Percentiles rank a stretch among this genome's conserved stretches.
Evolutionary conservation across 2,329 filamentous ascomycete genomes (phyloP).

Genomic region (Alternaria brassicae): DNA sequence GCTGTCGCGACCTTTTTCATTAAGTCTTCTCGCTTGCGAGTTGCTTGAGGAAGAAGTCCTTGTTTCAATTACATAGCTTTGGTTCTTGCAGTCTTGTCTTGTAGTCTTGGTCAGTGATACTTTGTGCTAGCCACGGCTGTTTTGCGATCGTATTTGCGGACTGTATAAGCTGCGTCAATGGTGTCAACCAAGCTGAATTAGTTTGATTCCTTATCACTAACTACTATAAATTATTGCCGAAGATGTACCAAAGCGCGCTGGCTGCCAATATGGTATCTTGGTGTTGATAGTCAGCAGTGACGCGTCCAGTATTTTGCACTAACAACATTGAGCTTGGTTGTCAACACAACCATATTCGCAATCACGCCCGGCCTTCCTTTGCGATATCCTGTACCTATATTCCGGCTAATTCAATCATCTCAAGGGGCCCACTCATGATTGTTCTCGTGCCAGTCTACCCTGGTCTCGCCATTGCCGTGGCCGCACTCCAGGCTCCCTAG

Average conservation of each 20-base stretch:
- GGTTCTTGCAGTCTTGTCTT: too few relatives aligned
- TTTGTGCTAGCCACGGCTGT: not conserved
- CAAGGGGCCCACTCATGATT: too few relatives aligned
- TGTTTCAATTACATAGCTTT: not conserved
- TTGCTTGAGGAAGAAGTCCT: conserved; percentile 29
- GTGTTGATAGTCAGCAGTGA: not conserved
- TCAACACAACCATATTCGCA: not conserved
- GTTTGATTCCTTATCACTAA: too few relatives aligned
- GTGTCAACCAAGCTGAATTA: not conserved
- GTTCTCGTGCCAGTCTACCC: not conserved
- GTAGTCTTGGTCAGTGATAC: too few relatives aligned
- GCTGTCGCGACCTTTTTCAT: conserved; percentile 31
- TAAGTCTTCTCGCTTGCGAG: conserved; percentile 26
- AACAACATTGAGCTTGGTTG: not conserved
- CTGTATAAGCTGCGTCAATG: not conserved
- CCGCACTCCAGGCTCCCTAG: not conserved
- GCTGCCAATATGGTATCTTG: not conserved
- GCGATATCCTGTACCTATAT: not conserved
- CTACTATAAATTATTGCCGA: not conserved
- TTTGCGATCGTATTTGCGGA: not conserved
- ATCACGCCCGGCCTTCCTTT: not conserved
- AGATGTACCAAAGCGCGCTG: not conserved
- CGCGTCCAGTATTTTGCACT: not conserved
- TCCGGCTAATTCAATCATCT: not conserved
- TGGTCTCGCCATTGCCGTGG: not conserved